A percentile compares a stretch with the other conserved stretches of the same genome.
Conservation (phyloP, 129 eudicot genomes). For the Tanacetum coccineum region DNA sequence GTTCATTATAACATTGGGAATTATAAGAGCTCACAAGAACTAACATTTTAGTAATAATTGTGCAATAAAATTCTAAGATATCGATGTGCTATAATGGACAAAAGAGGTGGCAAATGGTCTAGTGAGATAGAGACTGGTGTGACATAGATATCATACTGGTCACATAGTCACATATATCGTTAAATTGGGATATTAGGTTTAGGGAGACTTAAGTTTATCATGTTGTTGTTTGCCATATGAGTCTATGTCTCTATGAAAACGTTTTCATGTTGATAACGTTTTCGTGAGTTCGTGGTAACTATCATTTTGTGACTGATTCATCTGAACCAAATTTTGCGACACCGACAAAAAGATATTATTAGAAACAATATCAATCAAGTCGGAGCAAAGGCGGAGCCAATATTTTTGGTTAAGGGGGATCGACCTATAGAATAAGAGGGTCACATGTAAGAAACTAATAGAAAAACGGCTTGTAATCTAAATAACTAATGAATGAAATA, state of each 20-base stretch:
- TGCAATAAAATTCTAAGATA: neutral
- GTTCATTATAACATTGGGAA: no score
- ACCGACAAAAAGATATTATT: neutral
- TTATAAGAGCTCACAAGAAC: neutral
- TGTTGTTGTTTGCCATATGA: neutral
- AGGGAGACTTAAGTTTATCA: neutral
- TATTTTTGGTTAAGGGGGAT: no score
- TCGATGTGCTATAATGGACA: constrained; percentile 5
- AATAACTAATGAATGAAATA: no score
- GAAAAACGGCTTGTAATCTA: no score
- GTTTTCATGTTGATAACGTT: neutral
- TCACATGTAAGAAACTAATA: no score
- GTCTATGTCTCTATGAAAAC: no score
- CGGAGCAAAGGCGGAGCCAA: no score
- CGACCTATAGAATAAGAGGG: no score
- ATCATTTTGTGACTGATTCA: neutral
- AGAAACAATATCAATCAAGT: neutral
- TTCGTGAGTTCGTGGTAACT: neutral
- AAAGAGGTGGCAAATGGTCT: constrained; percentile 32
- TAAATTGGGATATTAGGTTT: neutral
- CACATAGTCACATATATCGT: neutral
- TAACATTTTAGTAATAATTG: neutral
- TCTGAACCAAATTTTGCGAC: neutral
- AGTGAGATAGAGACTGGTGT: constrained; percentile 12
- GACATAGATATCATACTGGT: neutral